Conservation (phyloP, 202 grass and related monocot genomes). For the Cymbopogon flexuosus region DNA sequence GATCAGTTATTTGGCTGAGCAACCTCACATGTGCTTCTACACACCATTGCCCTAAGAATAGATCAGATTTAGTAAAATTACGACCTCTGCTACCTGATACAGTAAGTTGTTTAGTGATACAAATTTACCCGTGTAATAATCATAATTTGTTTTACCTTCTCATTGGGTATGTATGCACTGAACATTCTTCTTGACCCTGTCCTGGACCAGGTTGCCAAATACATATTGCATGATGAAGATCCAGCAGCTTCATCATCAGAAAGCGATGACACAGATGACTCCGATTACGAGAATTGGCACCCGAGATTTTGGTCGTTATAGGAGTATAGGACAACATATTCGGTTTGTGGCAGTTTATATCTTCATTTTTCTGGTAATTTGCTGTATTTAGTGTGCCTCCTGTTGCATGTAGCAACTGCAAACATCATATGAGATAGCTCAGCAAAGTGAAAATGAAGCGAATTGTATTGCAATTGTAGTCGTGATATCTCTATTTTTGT, state of each 20-base stretch:
- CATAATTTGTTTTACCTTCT: not conserved
- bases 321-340: not conserved
- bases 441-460: not conserved
- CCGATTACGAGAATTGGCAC: constrained; percentile 3
- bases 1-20: constrained; percentile 73
- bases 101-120: constrained; percentile 37
- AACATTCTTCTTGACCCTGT: not conserved
- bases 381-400: not conserved
- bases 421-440: not conserved
- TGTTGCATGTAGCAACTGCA: not conserved
- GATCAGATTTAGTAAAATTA: constrained; percentile 42
- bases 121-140: not conserved
- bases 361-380: not conserved
- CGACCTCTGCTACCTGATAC: constrained; percentile 47
- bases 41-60: constrained; percentile 45
- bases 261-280: constrained; percentile 37
- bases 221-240: constrained; percentile 38
- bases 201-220: constrained; percentile 51
- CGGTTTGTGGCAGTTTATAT: not conserved
- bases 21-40: constrained; percentile 44
- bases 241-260: constrained; percentile 37
- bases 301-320: constrained; percentile 32
- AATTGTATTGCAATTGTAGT: not conserved
- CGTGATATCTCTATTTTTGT: not conserved
- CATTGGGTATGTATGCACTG: not conserved